phyloP scores from a whole-genome alignment of 1,284 basidiomycete species.

The Grifola frondosa region DNA sequence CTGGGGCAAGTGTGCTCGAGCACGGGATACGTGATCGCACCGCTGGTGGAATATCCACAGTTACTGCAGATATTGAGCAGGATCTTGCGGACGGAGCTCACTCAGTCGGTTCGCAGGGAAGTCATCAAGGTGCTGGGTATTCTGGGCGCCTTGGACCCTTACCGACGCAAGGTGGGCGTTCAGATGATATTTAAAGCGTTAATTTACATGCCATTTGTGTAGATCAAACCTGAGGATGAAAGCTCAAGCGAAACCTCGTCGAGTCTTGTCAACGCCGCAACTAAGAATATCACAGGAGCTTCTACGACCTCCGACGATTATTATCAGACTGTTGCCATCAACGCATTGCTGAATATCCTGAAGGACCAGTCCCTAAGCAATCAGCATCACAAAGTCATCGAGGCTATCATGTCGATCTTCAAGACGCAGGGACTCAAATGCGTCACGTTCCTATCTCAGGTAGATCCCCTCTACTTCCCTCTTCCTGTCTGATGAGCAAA shows the following conservation, averaged over 20 bases:
- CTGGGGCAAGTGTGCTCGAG: constrained; percentile 96
- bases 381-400: constrained; percentile 93
- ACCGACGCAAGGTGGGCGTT: constrained; percentile 78
- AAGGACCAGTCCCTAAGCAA: constrained; percentile 85
- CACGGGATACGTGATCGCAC: constrained; percentile 92
- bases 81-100: constrained; percentile 85
- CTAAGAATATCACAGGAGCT: constrained; percentile 32
- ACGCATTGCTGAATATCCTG: constrained; percentile 84
- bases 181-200: not conserved
- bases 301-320: constrained; percentile 84
- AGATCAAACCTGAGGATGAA: constrained; percentile 80
- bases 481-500: constrained; percentile 5
- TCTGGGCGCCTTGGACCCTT: constrained; percentile 96
- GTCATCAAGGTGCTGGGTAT: constrained; percentile 95
- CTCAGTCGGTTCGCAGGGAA: constrained; percentile 79
- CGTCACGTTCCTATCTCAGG: constrained; percentile 93
- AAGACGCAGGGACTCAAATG: constrained; percentile 97
- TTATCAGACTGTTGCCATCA: constrained; percentile 96
- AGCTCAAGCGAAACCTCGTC: constrained; percentile 67
- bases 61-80: constrained; percentile 86
- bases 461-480: constrained; percentile 32
- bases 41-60: constrained; percentile 89
- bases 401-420: constrained; percentile 99
- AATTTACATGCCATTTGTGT: constrained; percentile 2
- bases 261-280: constrained; percentile 54